Evolutionary conservation across 345 rosid species (phyloP).

Genomic region (Citrus reticulata): DNA sequence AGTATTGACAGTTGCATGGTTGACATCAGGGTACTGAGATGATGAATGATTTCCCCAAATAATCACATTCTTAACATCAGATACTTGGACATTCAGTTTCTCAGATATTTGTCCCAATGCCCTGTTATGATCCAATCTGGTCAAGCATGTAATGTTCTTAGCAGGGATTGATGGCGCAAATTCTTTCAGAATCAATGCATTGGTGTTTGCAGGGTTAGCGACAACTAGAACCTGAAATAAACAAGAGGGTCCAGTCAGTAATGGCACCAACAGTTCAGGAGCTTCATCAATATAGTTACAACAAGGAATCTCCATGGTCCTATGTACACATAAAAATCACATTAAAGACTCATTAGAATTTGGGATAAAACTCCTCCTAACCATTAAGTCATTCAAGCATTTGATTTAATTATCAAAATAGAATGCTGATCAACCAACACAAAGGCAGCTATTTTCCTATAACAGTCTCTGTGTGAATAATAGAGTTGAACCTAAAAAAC

Average conservation of each 20-base stretch:
- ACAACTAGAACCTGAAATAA: constrained; percentile 85
- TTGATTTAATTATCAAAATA: neutral
- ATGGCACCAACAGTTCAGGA: neutral
- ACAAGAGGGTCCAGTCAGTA: neutral
- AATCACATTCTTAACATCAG: constrained; percentile 87
- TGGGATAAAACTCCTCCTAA: neutral
- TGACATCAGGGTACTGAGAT: constrained; percentile 96
- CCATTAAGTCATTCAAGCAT: neutral
- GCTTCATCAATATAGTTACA: neutral
- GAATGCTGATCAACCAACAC: neutral
- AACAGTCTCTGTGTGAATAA: neutral
- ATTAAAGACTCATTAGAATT: neutral
- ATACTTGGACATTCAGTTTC: constrained; percentile 79
- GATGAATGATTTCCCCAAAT: constrained; percentile 99
- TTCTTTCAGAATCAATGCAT: constrained; percentile 95
- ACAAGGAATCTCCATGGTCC: neutral
- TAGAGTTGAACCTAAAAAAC: neutral
- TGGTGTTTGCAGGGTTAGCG: constrained; percentile 98
- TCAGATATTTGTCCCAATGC: constrained; percentile 97
- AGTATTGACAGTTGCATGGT: constrained; percentile 84
- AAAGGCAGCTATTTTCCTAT: neutral
- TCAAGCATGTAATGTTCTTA: constrained; percentile 89
- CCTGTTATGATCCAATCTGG: constrained; percentile 98
- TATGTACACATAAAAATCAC: neutral
- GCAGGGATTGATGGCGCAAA: constrained; percentile 96